Base-by-base conservation (phyloP, 768 basidiomycete species). In the Filobasidium wieringae region DNA sequence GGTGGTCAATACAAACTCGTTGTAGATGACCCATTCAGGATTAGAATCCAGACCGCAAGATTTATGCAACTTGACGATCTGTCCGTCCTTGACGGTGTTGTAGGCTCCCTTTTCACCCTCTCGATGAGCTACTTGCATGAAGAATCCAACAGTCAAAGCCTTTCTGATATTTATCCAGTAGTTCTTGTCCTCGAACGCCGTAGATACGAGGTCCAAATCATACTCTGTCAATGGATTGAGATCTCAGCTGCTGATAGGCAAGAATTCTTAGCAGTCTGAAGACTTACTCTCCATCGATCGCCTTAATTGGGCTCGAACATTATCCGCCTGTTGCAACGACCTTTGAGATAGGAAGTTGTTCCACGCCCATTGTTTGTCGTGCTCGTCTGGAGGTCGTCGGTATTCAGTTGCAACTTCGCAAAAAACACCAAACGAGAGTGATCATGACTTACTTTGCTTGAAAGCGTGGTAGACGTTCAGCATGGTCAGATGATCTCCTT, bases 71-170 rank as follows among this genome's bases (percentile, higher is more conserved):
- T 76, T 78, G 6, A 88, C 87, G 33, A 84, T 79, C 82, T 95
- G 92, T 64, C 92, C 87, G 72, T 99, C 93, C 76, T 96, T 97
- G 58, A 95, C 84, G 0, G 92, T 99, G 61, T 85, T 61, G 69
- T 99, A 97, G 55, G 79, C 80, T 2, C 84, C 72, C 73, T 88
- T 91, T 70, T 89, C 88, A 2, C 88, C 88, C 69, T 92, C 90
- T 72, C 88, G 87, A 73, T 95, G 90, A 7, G 92, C 95, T 12
- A 89, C 82, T 70, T 96, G 93, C 93, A 95, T 96, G 76, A 96
- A 99, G 79, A 88, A 99, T 1, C 92, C 95, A 64, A 85, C 86
- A 4, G 87, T 85, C 22, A 97, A 78, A 0, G 86, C 85, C 73
- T 84, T 84, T 27, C 89, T 81, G 56, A 97, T 84, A 64, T 84